phyloP scores from a whole-genome alignment of 2,329 filamentous ascomycete genomes.

The Lecanosticta acicola region DNA sequence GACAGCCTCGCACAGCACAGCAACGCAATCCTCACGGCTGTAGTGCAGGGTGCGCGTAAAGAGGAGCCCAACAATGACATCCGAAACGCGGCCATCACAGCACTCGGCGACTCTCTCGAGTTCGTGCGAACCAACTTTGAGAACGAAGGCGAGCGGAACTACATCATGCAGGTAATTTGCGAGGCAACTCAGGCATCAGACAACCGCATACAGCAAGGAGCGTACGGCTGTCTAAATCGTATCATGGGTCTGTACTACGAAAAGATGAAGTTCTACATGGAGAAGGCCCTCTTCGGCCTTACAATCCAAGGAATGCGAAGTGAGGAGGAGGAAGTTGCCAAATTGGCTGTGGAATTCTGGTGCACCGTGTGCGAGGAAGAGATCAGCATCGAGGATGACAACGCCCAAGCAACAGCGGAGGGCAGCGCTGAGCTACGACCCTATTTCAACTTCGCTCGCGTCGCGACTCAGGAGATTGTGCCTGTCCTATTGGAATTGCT shows the following conservation, averaged over 20 bases:
- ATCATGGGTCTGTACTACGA: slow-evolving; percentile 99
- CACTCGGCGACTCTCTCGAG: slow-evolving; percentile 91
- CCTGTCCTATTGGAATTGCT: slow-evolving; percentile 83
- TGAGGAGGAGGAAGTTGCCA: slow-evolving; percentile 94
- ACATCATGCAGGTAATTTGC: slow-evolving; percentile 99
- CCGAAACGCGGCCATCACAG: slow-evolving; percentile 84
- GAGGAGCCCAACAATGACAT: slow-evolving; percentile 91
- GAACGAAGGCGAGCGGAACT: slow-evolving; percentile 97
- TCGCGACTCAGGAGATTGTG: slow-evolving; percentile 89
- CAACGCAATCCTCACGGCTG: slow-evolving; percentile 94
- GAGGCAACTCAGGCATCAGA: slow-evolving; percentile 95
- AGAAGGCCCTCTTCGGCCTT: slow-evolving; percentile 95
- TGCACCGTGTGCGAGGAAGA: slow-evolving; percentile 99
- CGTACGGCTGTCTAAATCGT: slow-evolving; percentile 94
- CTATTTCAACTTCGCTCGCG: slow-evolving; percentile 91
- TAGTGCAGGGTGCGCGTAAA: slow-evolving; percentile 94
- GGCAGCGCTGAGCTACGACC: slow-evolving; percentile 78
- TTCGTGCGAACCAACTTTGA: slow-evolving; percentile 99
- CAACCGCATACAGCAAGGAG: slow-evolving; percentile 84
- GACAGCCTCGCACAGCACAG: slow-evolving; percentile 78
- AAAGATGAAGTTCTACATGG: slow-evolving; percentile 99
- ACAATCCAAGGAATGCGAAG: slow-evolving; percentile 99
- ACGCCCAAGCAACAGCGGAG: slow-evolving; percentile 65
- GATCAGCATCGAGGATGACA: slow-evolving; percentile 96
- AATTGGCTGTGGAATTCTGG: slow-evolving; percentile 98